Percentiles rank a stretch among this genome's conserved stretches.
phyloP scores from a whole-genome alignment of 1,139 yeast species.

The Kodamaea sp. region DNA sequence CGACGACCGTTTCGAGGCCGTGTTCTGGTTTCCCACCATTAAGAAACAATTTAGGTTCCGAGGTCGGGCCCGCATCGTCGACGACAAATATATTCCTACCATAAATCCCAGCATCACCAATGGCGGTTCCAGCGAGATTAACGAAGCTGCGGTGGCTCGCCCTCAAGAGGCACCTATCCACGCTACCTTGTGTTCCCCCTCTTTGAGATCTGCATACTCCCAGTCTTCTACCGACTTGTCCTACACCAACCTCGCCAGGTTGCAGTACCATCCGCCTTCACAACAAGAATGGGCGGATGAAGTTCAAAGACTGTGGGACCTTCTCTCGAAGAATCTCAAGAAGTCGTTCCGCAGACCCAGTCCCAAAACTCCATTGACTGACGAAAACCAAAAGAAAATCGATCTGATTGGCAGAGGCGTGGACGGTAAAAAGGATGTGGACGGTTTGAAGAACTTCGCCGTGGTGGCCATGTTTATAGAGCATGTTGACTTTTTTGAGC shows the following conservation, averaged over 20 bases:
- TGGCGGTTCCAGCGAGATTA: conserved; percentile 13
- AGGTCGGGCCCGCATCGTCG: conserved; percentile 59
- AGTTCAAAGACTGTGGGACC: conserved; percentile 61
- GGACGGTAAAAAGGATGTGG: conserved; percentile 72
- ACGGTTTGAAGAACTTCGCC: conserved; percentile 69
- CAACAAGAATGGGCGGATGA: conserved; percentile 67
- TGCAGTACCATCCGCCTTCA: conserved; percentile 50
- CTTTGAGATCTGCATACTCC: conserved; percentile 13
- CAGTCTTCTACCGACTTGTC: conserved; percentile 22
- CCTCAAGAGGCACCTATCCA: conserved; percentile 15
- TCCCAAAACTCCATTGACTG: conserved; percentile 63
- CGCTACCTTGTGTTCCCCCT: conserved; percentile 31
- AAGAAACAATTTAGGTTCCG: conserved; percentile 72
- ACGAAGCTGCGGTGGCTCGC: conserved; percentile 11
- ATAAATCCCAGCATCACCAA: conserved; percentile 15
- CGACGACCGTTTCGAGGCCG: conserved; percentile 68
- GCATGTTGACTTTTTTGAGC: conserved; percentile 68
- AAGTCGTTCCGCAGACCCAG: conserved; percentile 70
- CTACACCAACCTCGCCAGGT: conserved; percentile 27
- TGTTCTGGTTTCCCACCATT: conserved; percentile 64
- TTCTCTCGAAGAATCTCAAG: conserved; percentile 57
- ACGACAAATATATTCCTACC: conserved; percentile 33
- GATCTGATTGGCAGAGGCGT: conserved; percentile 81
- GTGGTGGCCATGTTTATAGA: conserved; percentile 71
- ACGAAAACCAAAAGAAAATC: conserved; percentile 55